Percentiles rank a stretch among this genome's conserved stretches.
phyloP scores from a whole-genome alignment of 1,284 basidiomycete species.

The Psilocybe mexicana region DNA sequence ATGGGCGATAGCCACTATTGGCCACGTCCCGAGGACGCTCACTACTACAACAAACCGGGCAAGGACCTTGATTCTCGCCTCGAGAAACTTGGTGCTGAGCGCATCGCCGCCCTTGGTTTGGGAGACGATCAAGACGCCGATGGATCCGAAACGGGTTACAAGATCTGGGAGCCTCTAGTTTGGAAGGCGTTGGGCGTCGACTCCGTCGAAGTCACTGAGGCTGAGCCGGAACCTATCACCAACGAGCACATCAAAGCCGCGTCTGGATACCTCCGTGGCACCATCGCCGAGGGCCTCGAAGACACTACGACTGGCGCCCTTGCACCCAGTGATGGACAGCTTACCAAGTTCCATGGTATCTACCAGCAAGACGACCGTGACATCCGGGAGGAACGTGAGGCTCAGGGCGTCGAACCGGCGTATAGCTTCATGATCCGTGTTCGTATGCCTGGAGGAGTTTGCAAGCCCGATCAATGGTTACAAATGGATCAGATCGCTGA shows the following conservation, averaged over 20 bases:
- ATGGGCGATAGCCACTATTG: slow-evolving; percentile 99
- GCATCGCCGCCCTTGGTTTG: slow-evolving; percentile 76
- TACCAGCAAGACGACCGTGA: slow-evolving; percentile 98
- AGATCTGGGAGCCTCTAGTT: slow-evolving; percentile 87
- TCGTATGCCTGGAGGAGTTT: slow-evolving; percentile 94
- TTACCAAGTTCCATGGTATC: slow-evolving; percentile 99
- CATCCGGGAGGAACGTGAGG: slow-evolving; percentile 94
- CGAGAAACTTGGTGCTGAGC: slow-evolving; percentile 73
- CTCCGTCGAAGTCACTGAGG: slow-evolving; percentile 85
- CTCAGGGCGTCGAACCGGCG: slow-evolving; percentile 92
- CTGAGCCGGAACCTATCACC: slow-evolving; percentile 95
- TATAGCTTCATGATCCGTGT: slow-evolving; percentile 99
- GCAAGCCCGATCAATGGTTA: slow-evolving; percentile 90
- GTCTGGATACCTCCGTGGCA: slow-evolving; percentile 91
- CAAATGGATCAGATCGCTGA: slow-evolving; percentile 96
- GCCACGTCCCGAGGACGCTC: slow-evolving; percentile 94
- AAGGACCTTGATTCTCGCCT: slow-evolving; percentile 88
- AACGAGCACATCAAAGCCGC: slow-evolving; percentile 99
- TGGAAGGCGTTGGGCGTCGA: slow-evolving; percentile 98
- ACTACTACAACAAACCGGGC: slow-evolving; percentile 97
- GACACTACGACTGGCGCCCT: slow-evolving; percentile 90
- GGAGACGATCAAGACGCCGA: slow-evolving; percentile 99
- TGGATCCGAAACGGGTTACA: slow-evolving; percentile 95
- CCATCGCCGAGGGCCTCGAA: slow-evolving; percentile 88
- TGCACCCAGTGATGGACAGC: slow-evolving; percentile 87